phyloP scores from a whole-genome alignment of 306 rosid species.

The Acacia acuminata region DNA sequence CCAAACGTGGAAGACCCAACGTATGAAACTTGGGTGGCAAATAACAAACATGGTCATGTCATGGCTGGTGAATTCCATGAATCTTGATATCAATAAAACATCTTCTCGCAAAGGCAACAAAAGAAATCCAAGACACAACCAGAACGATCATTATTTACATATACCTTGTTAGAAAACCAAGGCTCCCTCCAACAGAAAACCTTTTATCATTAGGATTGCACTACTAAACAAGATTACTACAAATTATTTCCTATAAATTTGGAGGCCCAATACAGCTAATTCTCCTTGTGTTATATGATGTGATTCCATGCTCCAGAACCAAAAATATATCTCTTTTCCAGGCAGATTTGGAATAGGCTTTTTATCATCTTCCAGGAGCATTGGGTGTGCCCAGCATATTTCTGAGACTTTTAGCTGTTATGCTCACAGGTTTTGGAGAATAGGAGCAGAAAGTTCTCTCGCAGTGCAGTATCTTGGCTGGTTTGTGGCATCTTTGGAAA shows the following conservation, averaged over 20 bases:
- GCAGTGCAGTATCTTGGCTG: not conserved
- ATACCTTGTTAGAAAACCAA: not conserved
- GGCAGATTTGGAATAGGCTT: not conserved
- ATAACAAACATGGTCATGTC: not conserved
- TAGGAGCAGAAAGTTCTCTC: not conserved
- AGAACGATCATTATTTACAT: not conserved
- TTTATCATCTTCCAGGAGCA: not conserved
- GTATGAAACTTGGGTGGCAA: not conserved
- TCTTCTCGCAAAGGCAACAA: not conserved
- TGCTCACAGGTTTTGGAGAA: not conserved
- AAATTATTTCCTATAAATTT: not conserved
- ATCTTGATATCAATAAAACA: not conserved
- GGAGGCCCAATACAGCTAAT: not conserved
- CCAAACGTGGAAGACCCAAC: not conserved
- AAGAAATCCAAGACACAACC: not conserved
- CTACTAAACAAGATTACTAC: not conserved
- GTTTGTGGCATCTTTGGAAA: not conserved
- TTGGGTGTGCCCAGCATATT: not conserved
- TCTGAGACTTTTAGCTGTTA: not conserved
- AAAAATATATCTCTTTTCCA: not conserved
- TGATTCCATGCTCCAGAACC: not conserved
- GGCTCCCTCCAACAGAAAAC: not conserved
- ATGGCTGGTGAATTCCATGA: not conserved
- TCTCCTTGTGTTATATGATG: not conserved
- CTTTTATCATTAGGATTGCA: not conserved